Percentiles rank a stretch among this genome's conserved stretches.
phyloP scores from a whole-genome alignment of 495 filamentous ascomycete genomes.

The Podospora pseudocomata region DNA sequence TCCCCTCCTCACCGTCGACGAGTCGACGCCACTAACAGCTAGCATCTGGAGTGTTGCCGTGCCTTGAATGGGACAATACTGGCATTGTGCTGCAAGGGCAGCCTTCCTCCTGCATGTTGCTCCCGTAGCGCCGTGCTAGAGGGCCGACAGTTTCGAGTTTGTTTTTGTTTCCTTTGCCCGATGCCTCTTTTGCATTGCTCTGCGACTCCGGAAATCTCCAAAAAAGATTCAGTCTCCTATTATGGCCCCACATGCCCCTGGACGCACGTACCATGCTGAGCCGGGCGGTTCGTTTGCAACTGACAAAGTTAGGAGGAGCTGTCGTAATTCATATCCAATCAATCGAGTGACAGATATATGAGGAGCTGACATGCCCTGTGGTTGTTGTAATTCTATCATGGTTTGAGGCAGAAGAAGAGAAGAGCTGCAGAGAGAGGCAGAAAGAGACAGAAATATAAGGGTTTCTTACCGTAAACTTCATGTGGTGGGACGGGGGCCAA shows the following conservation, averaged over 20 bases:
- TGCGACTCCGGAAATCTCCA: background rate
- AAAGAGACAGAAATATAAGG: background rate
- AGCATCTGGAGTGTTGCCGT: background rate
- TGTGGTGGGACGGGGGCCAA: background rate
- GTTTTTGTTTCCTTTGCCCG: background rate
- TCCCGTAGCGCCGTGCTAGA: background rate
- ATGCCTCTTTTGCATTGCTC: background rate
- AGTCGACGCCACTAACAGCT: background rate
- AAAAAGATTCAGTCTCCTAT: constrained; percentile 8
- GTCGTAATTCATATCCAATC: background rate
- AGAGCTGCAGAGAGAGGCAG: background rate
- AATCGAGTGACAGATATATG: background rate
- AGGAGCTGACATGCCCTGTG: background rate
- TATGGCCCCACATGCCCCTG: constrained; percentile 14
- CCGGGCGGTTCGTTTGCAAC: background rate
- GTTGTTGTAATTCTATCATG: background rate
- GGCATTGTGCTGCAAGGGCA: constrained; percentile 3
- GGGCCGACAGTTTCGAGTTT: constrained; percentile 7
- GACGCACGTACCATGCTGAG: background rate
- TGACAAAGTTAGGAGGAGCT: background rate
- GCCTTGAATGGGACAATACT: constrained; percentile 1
- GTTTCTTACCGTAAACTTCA: background rate
- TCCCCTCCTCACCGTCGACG: background rate
- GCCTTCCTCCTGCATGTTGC: constrained; percentile 4
- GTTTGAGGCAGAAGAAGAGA: no score